Conservation (phyloP, 2,329 filamentous ascomycete genomes). For the Claviceps sp. region DNA sequence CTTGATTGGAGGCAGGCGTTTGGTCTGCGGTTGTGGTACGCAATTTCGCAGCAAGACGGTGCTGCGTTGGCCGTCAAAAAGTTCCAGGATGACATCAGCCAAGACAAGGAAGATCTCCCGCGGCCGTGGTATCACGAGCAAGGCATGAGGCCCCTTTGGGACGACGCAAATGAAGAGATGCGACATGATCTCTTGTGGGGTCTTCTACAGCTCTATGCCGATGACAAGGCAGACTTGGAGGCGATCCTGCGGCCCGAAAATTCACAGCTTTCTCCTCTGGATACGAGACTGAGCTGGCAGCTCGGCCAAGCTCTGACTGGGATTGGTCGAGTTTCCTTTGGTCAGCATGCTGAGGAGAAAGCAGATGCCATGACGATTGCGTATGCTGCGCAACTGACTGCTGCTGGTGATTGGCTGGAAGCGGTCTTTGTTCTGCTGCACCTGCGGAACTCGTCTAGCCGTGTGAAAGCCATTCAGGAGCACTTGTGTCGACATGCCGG, state of each 20-base stretch:
- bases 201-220: slow-evolving; percentile 66
- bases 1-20: slow-evolving; percentile 92
- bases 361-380: slow-evolving; percentile 53
- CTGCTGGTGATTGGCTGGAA: slow-evolving; percentile 52
- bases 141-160: slow-evolving; percentile 43
- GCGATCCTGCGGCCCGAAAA: slow-evolving; percentile 64
- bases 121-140: slow-evolving; percentile 57
- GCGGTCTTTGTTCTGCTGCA: slow-evolving; percentile 69
- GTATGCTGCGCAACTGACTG: slow-evolving; percentile 51
- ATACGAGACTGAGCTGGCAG: slow-evolving; percentile 73
- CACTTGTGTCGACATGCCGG: slow-evolving; percentile 61
- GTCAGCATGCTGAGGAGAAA: slow-evolving; percentile 42
- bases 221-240: slow-evolving; percentile 45
- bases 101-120: slow-evolving; percentile 59
- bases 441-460: slow-evolving; percentile 48
- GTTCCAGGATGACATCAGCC: slow-evolving; percentile 60
- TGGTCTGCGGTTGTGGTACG: slow-evolving; percentile 83
- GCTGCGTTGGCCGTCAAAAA: slow-evolving; percentile 59
- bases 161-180: slow-evolving; percentile 41
- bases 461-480: slow-evolving; percentile 56
- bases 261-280: slow-evolving; percentile 59
- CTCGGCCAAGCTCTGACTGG: slow-evolving; percentile 54
- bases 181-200: slow-evolving; percentile 78
- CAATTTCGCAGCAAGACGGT: slow-evolving; percentile 52
- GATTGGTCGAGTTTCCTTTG: slow-evolving; percentile 37